A percentile compares a stretch with the other conserved stretches of the same genome.
Evolutionary conservation across 163 green algal species (phyloP).

Genomic region (Chloroidium sp.): DNA sequence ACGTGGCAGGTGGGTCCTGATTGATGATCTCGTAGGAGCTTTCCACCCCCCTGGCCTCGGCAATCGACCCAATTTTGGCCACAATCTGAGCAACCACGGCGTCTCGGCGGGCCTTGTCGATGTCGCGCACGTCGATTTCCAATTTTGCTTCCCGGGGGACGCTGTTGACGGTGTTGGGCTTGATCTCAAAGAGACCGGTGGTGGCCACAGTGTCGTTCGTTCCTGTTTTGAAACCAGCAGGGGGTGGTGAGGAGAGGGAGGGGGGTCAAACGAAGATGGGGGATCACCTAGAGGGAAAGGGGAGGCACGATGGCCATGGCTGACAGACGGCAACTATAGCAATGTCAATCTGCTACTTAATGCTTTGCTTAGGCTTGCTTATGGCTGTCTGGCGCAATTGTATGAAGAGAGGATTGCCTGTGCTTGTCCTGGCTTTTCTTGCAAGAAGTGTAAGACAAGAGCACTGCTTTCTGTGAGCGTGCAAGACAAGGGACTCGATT

Average conservation of each 20-base stretch:
- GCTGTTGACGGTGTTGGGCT: constrained; percentile 85
- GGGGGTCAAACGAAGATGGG: too few relatives aligned
- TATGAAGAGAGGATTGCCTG: too few relatives aligned
- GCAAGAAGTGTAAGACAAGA: too few relatives aligned
- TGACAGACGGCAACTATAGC: too few relatives aligned
- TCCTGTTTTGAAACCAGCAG: constrained; percentile 7
- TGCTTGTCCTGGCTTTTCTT: too few relatives aligned
- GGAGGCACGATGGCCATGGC: too few relatives aligned
- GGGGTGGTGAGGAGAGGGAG: neutral
- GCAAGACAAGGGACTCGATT: too few relatives aligned
- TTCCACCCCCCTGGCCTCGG: constrained; percentile 48
- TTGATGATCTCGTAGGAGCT: constrained; percentile 58
- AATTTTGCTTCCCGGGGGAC: constrained; percentile 55
- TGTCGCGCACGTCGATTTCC: constrained; percentile 79
- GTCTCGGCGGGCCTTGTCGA: constrained; percentile 66
- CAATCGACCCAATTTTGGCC: constrained; percentile 48
- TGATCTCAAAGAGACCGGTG: constrained; percentile 55
- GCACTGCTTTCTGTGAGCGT: too few relatives aligned
- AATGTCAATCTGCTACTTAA: too few relatives aligned
- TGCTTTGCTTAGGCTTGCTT: too few relatives aligned
- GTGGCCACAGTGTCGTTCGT: constrained; percentile 37
- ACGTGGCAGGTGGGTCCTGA: constrained; percentile 76
- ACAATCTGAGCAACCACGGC: constrained; percentile 45
- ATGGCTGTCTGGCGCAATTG: too few relatives aligned
- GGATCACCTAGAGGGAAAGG: too few relatives aligned